Percentiles rank a stretch among this genome's conserved stretches.
phyloP scores from a whole-genome alignment of 1,139 yeast species.

The Protomyces pachydermus region DNA sequence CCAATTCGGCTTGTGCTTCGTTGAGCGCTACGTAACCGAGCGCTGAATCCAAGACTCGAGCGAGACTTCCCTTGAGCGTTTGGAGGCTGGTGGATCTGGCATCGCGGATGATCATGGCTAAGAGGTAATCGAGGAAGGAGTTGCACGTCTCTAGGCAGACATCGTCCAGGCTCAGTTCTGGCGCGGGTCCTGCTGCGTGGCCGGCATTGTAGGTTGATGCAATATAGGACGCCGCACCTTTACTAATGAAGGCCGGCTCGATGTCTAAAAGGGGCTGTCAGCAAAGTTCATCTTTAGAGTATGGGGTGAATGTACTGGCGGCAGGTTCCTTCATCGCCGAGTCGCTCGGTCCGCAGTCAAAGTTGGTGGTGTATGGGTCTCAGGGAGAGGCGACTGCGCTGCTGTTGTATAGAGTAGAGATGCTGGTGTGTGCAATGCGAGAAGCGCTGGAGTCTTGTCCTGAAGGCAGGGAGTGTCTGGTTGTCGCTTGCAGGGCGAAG shows the following conservation, averaged over 20 bases:
- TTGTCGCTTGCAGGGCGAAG: too few relatives aligned
- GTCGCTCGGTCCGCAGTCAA: too few relatives aligned
- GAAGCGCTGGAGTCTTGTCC: too few relatives aligned
- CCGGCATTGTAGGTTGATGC: slow-evolving; percentile 22
- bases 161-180: slow-evolving; percentile 10
- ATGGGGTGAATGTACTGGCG: background rate
- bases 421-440: too few relatives aligned
- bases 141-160: slow-evolving; percentile 23
- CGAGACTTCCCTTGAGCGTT: slow-evolving; percentile 26
- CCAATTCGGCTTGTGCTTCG: slow-evolving; percentile 32
- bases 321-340: background rate
- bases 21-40: slow-evolving; percentile 30
- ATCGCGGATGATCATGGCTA: slow-evolving; percentile 26
- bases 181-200: slow-evolving; percentile 6
- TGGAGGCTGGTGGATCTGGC: slow-evolving; percentile 27
- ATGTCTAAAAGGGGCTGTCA: background rate
- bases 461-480: too few relatives aligned
- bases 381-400: too few relatives aligned
- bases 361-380: too few relatives aligned
- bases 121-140: slow-evolving; percentile 30
- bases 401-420: too few relatives aligned
- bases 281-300: background rate
- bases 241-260: slow-evolving; percentile 22
- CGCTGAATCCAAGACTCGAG: slow-evolving; percentile 27
- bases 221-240: slow-evolving; percentile 20